phyloP scores from a whole-genome alignment of 176 grass and related monocot genomes.

The Hyparrhenia diplandra region DNA sequence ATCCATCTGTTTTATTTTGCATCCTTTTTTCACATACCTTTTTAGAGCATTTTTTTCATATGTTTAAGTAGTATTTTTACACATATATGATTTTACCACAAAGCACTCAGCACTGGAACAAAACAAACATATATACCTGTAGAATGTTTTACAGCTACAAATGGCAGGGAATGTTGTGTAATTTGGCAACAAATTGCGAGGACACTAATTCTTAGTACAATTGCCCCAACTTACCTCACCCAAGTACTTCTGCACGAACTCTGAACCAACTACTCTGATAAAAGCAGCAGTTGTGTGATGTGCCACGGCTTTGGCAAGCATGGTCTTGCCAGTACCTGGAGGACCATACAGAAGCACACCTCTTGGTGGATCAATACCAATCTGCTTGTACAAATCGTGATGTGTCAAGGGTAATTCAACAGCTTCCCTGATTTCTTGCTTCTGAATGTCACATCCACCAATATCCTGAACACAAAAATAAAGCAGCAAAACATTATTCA shows the following conservation, averaged over 20 bases:
- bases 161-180: background rate
- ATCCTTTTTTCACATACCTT: no score
- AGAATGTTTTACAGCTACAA: background rate
- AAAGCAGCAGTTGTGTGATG: conserved; percentile 92
- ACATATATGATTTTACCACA: no score
- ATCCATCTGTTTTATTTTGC: no score
- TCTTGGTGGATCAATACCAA: conserved; percentile 94
- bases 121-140: no score
- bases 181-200: background rate
- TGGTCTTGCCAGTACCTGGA: conserved; percentile 91
- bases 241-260: conserved; percentile 98
- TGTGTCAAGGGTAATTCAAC: conserved; percentile 91
- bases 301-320: conserved; percentile 95
- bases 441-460: conserved; percentile 96
- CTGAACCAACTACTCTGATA: conserved; percentile 89
- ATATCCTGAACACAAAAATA: conserved; percentile 64
- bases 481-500: background rate
- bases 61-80: no score
- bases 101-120: no score
- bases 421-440: conserved; percentile 95
- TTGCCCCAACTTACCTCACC: conserved; percentile 58
- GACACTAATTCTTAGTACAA: background rate
- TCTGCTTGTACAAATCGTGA: conserved; percentile 94
- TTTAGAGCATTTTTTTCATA: no score
- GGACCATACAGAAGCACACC: conserved; percentile 90